phyloP scores from a whole-genome alignment of 1,284 basidiomycete species.

The Polyporus tsugae region DNA sequence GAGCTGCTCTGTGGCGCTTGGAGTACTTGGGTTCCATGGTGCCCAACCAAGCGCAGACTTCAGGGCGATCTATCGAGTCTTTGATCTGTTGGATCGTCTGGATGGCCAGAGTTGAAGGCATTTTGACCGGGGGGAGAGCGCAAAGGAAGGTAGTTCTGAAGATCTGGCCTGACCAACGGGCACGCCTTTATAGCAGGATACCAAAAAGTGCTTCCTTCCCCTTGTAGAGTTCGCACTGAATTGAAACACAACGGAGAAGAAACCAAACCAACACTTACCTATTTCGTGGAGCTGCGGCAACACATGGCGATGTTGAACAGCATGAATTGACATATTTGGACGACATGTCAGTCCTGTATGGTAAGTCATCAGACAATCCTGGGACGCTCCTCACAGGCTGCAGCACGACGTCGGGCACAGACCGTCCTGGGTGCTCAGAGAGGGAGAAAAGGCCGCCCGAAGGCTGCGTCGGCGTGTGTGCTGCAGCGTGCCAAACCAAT shows the following conservation, averaged over 20 bases:
- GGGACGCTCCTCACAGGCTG: background rate
- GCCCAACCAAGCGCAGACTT: background rate
- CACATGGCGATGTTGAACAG: background rate
- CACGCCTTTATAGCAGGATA: background rate
- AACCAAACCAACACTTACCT: background rate
- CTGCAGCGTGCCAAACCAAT: too few relatives aligned
- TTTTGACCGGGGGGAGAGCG: background rate
- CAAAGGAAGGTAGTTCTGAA: background rate
- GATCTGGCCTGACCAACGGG: too few relatives aligned
- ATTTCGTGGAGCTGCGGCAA: background rate
- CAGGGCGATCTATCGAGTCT: constrained; percentile 15
- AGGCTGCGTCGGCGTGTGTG: background rate
- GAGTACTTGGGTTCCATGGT: background rate
- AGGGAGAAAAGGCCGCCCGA: background rate
- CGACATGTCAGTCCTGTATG: background rate
- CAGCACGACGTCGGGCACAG: background rate
- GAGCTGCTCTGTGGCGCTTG: background rate
- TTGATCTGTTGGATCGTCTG: constrained; percentile 24
- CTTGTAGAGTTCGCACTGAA: background rate
- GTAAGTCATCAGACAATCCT: background rate
- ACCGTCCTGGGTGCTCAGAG: background rate
- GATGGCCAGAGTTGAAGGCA: constrained; percentile 8
- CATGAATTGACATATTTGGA: background rate
- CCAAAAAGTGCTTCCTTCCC: background rate
- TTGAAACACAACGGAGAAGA: background rate